A percentile compares a stretch with the other conserved stretches of the same genome.
Evolutionary conservation across 495 filamentous ascomycete species (phyloP).

Genomic region (Chlorociboria aeruginascens): DNA sequence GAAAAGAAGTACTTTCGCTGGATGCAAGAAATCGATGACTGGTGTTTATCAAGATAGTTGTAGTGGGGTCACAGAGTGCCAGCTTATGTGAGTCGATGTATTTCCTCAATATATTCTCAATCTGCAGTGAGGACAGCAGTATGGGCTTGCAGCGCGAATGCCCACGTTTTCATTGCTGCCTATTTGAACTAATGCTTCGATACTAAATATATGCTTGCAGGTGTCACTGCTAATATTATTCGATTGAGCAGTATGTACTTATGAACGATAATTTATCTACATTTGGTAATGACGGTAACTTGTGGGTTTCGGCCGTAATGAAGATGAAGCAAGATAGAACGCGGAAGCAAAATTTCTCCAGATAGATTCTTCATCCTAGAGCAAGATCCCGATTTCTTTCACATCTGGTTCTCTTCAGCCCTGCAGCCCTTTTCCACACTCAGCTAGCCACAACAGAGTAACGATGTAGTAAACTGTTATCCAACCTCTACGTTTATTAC

Average conservation of each 20-base stretch:
- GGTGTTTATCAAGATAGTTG: constrained; percentile 72
- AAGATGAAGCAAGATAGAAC: constrained; percentile 50
- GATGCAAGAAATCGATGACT: constrained; percentile 65
- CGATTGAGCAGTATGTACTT: too few species aligned
- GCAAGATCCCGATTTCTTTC: constrained; percentile 62
- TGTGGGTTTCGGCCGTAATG: constrained; percentile 64
- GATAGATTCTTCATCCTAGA: constrained; percentile 56
- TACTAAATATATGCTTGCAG: too few species aligned
- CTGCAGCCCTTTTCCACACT: constrained; percentile 74
- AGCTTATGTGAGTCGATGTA: too few species aligned
- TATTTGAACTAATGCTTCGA: too few species aligned
- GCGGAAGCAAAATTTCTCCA: constrained; percentile 54
- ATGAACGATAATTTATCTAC: too few species aligned
- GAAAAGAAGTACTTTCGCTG: constrained; percentile 64
- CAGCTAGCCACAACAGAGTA: constrained; percentile 50
- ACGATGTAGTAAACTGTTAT: constrained; percentile 53
- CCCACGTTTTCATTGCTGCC: too few species aligned
- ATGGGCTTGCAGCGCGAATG: too few species aligned
- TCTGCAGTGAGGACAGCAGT: too few species aligned
- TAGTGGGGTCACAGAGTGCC: constrained; percentile 82
- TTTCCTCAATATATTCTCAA: too few species aligned
- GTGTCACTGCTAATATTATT: too few species aligned
- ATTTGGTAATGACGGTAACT: too few species aligned
- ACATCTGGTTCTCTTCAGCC: constrained; percentile 77
- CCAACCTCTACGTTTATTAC: constrained; percentile 68